phyloP scores from a whole-genome alignment of 495 filamentous ascomycete species.

The Aeminium ludgeri region DNA sequence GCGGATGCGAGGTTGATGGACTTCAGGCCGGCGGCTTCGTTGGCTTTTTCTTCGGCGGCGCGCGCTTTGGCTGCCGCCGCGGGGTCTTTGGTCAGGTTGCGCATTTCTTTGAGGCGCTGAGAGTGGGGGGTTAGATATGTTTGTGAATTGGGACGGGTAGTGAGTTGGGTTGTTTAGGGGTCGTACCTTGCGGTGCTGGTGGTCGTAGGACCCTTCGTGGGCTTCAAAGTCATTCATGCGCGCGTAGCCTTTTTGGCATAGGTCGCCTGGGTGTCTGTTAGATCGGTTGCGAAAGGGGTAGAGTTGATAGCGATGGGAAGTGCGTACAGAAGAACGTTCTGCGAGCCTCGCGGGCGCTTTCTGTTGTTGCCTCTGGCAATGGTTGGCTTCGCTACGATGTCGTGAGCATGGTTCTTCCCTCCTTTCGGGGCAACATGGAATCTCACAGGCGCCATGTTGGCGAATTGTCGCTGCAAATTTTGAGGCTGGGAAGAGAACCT shows the following conservation, averaged over 20 bases:
- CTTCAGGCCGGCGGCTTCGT: slow-evolving; percentile 49
- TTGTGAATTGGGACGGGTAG: not conserved
- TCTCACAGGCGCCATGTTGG: slow-evolving; percentile 24
- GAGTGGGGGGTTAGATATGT: not conserved
- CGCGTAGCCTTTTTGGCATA: slow-evolving; percentile 52
- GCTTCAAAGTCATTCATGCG: slow-evolving; percentile 57
- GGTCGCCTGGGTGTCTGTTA: slow-evolving; percentile 28
- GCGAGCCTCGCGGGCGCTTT: slow-evolving; percentile 72
- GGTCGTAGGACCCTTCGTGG: slow-evolving; percentile 53
- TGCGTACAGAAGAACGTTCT: slow-evolving; percentile 66
- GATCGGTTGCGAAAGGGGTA: not conserved
- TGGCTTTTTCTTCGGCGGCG: slow-evolving; percentile 34
- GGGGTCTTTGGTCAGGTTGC: slow-evolving; percentile 44
- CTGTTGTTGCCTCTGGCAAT: slow-evolving; percentile 42
- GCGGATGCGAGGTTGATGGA: slow-evolving; percentile 32
- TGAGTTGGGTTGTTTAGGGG: not conserved
- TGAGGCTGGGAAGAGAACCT: too few relatives aligned
- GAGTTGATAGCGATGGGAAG: not conserved
- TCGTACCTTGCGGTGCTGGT: slow-evolving; percentile 40
- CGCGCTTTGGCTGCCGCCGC: slow-evolving; percentile 42
- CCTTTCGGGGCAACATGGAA: too few relatives aligned
- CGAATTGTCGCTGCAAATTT: too few relatives aligned
- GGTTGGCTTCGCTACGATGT: slow-evolving; percentile 23
- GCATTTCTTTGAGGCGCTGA: slow-evolving; percentile 50
- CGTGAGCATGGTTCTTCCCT: too few relatives aligned